Base-by-base conservation (phyloP, 257 asterid species). In the Cordia subcordata region DNA sequence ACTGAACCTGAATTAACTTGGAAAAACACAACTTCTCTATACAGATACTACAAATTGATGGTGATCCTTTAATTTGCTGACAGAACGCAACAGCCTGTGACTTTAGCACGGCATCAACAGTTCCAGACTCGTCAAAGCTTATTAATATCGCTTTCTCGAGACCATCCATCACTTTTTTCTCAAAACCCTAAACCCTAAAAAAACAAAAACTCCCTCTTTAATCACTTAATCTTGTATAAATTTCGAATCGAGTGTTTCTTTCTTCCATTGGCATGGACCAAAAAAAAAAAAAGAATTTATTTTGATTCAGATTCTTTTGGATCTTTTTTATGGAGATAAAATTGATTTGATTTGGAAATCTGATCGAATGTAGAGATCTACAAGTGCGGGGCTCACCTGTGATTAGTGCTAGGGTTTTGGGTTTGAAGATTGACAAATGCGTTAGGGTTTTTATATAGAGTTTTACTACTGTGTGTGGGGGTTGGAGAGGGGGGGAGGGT, bases 61-160 rank as follows among this genome's bases (percentile, higher is more conserved):
- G 85, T 12, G 32, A 72, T 64, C 81, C 94, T 50, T 89, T 93
- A 53, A 85, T 61, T 71, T 87, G 96, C 68, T 75, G 86, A 60
- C 87, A 80, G 61, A 66, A 89, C 10, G 82, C 83, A 59, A 73
- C 73, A 0, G 99, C 99, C 60, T 86, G 96, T 23, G 81, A 75
- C 73, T 89, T 93, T 3, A 93, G 63, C 60, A 45, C 64, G 22
- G 94, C 56, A 78, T 75, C 81, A 55, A 86, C 77, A 9, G 78
- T 57, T 13, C 97, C 96, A n/a, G 95, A 75, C 74, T 85, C 96
- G 67, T 89, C 95, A 64, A 93, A 93, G 69, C 96, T 83, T 38
- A 93, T 83, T 22, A 89, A 61, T 55, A 93, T 85, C 0, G 99
- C 99, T 74, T 87, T 82, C 65, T 93, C 99, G 15, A 93, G 86